Evolutionary conservation across 352 stramenopile species (phyloP), one percentile per base, ranked within the genome.

Genomic region (Phytophthora hybrid): DNA sequence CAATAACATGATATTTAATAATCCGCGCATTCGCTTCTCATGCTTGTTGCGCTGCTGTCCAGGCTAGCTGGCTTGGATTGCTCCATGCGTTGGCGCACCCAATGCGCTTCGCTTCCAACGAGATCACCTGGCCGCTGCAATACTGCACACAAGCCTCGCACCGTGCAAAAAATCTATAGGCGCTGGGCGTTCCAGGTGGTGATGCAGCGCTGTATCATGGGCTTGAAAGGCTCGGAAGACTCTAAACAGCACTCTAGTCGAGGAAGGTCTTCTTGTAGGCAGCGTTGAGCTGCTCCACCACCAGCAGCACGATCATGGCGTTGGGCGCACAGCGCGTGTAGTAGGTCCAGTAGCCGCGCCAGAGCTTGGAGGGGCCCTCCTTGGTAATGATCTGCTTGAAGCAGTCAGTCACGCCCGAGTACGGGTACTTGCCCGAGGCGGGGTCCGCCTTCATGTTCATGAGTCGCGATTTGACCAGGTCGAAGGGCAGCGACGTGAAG

Each of bases 301-400:
- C 97, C 46, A 99, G 83, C 65, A 99, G 86, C 73, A 99, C 98
- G 79, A 99, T 99, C 98, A 99, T 99, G n/a, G 98, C 97, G 88
- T 99, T 98, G 13, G 98, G 98, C 26, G 98, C 98, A 79, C 97
- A 99, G 69, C 98, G 92, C 68, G 92, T 97, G 87, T 99, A 99
- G 82, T 99, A 99, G 3, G 98, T 98, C 74, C 91, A 97, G 86
- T 99, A 99, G 34, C 98, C 98, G 62, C 88, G 97, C 91, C 98
- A 99, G 51, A 99, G 97, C 72, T 98, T 97, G 26, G 87, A 78
- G 16, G 96, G 88, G 6, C 98, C 98, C 80, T 99, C 98, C 73
- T 97, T 98, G 68, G 89, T 90, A 1, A 97, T 63, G 70, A 99
- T 98, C 89, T 99, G 93, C 32, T 90, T 73, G 59, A 97, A 97